Evolutionary conservation across 208 protist genomes (phyloP).

Genomic region (Trypanosoma vivax): DNA sequence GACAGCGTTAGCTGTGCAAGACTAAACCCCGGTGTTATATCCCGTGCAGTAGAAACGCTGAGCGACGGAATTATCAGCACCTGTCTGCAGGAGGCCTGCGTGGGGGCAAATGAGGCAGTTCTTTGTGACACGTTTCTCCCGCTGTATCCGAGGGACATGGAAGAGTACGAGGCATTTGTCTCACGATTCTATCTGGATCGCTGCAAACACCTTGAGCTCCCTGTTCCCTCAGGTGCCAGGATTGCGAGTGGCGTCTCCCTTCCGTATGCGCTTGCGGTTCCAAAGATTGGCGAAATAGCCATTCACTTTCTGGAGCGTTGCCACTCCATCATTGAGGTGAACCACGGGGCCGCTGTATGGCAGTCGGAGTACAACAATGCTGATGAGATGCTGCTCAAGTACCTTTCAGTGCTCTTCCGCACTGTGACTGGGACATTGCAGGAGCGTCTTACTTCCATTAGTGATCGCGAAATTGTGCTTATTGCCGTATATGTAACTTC

Average conservation of each 20-base stretch:
- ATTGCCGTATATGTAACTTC: slow-evolving; percentile 72
- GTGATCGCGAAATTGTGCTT: slow-evolving; percentile 40
- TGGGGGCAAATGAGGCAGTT: slow-evolving; percentile 57
- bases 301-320: slow-evolving; percentile 62
- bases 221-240: slow-evolving; percentile 34
- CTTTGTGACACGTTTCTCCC: slow-evolving; percentile 54
- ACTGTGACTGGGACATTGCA: slow-evolving; percentile 71
- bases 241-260: slow-evolving; percentile 39
- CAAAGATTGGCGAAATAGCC: slow-evolving; percentile 47
- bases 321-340: slow-evolving; percentile 67
- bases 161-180: slow-evolving; percentile 55
- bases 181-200: slow-evolving; percentile 55
- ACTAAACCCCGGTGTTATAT: slow-evolving; percentile 66
- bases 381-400: slow-evolving; percentile 89
- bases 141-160: slow-evolving; percentile 27
- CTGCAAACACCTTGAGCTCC: slow-evolving; percentile 57
- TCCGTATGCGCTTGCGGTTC: slow-evolving; percentile 69
- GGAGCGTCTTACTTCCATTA: slow-evolving; percentile 33
- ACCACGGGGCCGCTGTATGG: slow-evolving; percentile 45
- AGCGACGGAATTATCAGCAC: slow-evolving; percentile 73
- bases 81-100: slow-evolving; percentile 77
- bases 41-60: slow-evolving; percentile 60
- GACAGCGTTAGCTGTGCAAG: slow-evolving; percentile 59
- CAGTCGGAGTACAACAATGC: slow-evolving; percentile 88
- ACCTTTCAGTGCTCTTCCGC: slow-evolving; percentile 80